Evolutionary conservation across 139 green algal species (phyloP).

Genomic region (Mesostigma viride): DNA sequence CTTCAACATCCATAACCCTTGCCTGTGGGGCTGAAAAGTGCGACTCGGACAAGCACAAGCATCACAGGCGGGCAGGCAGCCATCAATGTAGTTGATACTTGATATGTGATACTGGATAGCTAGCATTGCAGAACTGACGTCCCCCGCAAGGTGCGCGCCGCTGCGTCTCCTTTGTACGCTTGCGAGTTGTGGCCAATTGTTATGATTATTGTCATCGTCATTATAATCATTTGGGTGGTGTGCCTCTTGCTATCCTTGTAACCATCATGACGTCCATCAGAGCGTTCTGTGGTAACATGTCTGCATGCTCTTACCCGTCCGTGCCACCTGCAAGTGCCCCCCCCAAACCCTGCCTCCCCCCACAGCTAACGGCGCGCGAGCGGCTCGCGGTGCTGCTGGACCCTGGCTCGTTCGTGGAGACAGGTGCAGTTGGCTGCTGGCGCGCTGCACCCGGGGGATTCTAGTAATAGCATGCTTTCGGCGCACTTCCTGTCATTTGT

Average conservation of each 20-base stretch:
- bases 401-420: conserved; percentile 40
- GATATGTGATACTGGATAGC: too few relatives aligned
- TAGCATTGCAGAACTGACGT: too few relatives aligned
- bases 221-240: not conserved
- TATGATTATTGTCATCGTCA: too few relatives aligned
- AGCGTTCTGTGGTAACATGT: not conserved
- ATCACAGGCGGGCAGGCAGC: too few relatives aligned
- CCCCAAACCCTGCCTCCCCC: too few relatives aligned
- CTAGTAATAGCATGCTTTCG: not conserved
- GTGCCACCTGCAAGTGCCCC: conserved; percentile 29
- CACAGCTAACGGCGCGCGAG: conserved; percentile 52
- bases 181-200: too few relatives aligned
- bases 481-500: not conserved
- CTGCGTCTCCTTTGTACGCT: too few relatives aligned
- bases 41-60: too few relatives aligned
- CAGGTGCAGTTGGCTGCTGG: conserved; percentile 10
- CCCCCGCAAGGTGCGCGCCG: too few relatives aligned
- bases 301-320: not conserved
- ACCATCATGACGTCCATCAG: not conserved
- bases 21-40: too few relatives aligned
- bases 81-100: too few relatives aligned
- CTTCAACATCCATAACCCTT: too few relatives aligned
- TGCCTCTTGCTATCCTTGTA: not conserved
- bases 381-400: conserved; percentile 45
- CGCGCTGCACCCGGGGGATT: not conserved